These are phyloP conservation scores for Crithidia fasciculata DNA, from an alignment of 208 protist species.

Conservation along the genomic window DNA sequence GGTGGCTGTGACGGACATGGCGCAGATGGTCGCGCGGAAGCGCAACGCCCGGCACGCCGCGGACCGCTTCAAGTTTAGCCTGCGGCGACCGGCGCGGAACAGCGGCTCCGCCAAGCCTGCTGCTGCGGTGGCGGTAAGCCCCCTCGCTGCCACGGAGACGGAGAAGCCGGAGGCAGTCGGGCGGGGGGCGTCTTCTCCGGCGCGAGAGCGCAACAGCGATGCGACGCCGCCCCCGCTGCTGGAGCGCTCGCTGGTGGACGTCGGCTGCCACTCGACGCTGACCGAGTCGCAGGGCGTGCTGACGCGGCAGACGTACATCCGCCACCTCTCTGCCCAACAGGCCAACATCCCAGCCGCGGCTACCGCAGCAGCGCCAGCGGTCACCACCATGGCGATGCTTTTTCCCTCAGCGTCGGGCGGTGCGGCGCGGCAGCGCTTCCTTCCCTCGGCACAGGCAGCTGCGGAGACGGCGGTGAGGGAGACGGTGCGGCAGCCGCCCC, in stretches of 20 bases:
- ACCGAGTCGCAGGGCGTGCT: slow-evolving; percentile 19
- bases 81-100: background rate
- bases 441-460: too few species aligned
- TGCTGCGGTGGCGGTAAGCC: background rate
- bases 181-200: too few species aligned
- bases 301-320: slow-evolving; percentile 14
- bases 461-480: too few species aligned
- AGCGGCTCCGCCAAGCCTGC: background rate
- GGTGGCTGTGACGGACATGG: slow-evolving; percentile 6
- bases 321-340: background rate
- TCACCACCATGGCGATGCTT: background rate
- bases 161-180: background rate
- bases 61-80: slow-evolving; percentile 3
- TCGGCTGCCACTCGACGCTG: slow-evolving; percentile 17
- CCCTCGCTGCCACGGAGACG: background rate
- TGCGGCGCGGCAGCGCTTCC: too few species aligned
- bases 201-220: too few species aligned
- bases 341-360: background rate
- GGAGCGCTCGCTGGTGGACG: background rate
- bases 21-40: slow-evolving; percentile 10
- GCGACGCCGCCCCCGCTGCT: background rate
- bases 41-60: slow-evolving; percentile 1
- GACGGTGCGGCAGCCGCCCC: too few species aligned
- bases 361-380: background rate
- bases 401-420: too few species aligned